phyloP scores from a whole-genome alignment of 768 basidiomycete genomes.

The Boletus sp. region DNA sequence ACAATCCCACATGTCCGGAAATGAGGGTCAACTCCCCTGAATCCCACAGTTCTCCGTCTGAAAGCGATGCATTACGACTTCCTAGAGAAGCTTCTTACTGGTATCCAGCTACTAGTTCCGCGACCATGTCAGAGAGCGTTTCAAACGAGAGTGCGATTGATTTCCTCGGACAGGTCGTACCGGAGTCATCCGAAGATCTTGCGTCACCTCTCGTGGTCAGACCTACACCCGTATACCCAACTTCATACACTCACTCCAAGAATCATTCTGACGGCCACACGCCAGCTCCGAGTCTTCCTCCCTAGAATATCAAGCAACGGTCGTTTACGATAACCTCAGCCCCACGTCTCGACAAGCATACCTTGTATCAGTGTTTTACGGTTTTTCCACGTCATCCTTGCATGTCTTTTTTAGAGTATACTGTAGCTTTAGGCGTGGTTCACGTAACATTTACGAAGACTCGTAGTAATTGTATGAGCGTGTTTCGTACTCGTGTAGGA shows the following conservation, averaged over 20 bases:
- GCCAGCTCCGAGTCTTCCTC: not conserved
- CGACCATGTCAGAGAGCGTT: not conserved
- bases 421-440: slow-evolving; percentile 10
- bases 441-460: not conserved
- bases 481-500: slow-evolving; percentile 4
- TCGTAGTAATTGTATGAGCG: not conserved
- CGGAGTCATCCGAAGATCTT: slow-evolving; percentile 8
- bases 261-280: slow-evolving; percentile 3
- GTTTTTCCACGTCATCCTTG: not conserved
- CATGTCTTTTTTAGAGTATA: slow-evolving; percentile 11
- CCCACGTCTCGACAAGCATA: not conserved
- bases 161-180: not conserved
- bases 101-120: slow-evolving; percentile 2
- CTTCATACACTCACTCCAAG: slow-evolving; percentile 21
- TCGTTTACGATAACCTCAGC: not conserved
- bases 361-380: slow-evolving; percentile 7
- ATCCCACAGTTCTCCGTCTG: slow-evolving; percentile 4
- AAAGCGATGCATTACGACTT: slow-evolving; percentile 11
- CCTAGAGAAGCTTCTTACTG: slow-evolving; percentile 8
- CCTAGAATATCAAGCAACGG: slow-evolving; percentile 1
- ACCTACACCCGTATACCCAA: slow-evolving; percentile 29
- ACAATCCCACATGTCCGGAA: slow-evolving; percentile 4
- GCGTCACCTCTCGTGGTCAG: slow-evolving; percentile 23
- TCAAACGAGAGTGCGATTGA: not conserved
- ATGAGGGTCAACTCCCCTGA: slow-evolving; percentile 1